These are phyloP conservation scores for Mycena kentingensis DNA, from an alignment of 768 basidiomycete species.

Conservation along the genomic window DNA sequence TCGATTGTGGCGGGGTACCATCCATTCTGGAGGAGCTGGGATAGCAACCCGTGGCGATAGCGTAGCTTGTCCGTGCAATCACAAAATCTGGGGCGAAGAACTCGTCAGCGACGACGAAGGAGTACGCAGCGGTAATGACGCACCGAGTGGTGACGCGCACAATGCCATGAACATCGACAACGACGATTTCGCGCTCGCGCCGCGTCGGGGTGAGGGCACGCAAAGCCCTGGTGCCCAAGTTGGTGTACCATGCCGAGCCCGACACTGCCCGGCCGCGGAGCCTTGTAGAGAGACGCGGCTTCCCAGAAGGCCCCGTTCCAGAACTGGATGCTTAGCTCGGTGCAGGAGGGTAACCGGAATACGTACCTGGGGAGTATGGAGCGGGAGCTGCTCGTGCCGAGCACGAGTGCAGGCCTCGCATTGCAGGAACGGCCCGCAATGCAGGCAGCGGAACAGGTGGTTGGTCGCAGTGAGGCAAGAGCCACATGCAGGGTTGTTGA, in stretches of 20 bases:
- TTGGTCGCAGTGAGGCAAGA: too few relatives aligned
- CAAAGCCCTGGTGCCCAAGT: neutral
- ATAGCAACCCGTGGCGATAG: neutral
- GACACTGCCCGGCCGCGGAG: too few relatives aligned
- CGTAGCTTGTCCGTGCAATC: neutral
- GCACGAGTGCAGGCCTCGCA: neutral
- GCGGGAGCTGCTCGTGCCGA: neutral
- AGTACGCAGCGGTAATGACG: too few relatives aligned
- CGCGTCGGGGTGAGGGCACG: neutral
- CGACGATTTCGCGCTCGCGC: neutral
- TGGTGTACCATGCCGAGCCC: neutral
- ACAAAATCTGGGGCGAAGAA: neutral
- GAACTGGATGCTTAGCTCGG: too few relatives aligned
- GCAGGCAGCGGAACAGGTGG: neutral
- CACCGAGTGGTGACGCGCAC: neutral
- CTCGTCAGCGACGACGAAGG: too few relatives aligned
- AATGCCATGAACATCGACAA: neutral
- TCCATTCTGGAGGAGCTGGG: neutral
- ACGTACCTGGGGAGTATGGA: neutral
- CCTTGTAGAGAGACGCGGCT: too few relatives aligned
- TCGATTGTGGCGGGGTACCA: slow-evolving; percentile 3
- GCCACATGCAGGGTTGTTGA: neutral
- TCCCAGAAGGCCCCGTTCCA: too few relatives aligned
- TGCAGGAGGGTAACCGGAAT: too few relatives aligned
- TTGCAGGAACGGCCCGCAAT: neutral